Evolutionary conservation across 2,329 filamentous ascomycete genomes (phyloP).

Genomic region (Pseudogymnoascus sp.): DNA sequence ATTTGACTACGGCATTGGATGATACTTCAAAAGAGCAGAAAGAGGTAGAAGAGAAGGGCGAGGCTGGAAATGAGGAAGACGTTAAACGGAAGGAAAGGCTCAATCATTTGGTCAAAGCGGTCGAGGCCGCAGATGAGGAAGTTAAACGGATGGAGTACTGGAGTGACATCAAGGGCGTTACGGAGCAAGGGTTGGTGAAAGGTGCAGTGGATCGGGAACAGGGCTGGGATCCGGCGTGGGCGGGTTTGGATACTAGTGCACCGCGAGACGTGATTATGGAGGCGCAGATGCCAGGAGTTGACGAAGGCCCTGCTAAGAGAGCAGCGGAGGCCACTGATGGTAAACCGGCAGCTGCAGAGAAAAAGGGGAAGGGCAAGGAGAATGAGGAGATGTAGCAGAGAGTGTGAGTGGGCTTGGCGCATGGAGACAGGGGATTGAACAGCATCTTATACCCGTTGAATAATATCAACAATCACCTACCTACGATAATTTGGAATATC

Average conservation of each 20-base stretch:
- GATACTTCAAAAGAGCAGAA: conserved; percentile 43
- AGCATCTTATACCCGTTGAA: conserved; percentile 6
- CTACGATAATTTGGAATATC: background rate
- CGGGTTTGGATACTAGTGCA: conserved; percentile 25
- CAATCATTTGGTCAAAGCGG: conserved; percentile 64
- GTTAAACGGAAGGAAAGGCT: conserved; percentile 38
- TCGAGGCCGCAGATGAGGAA: conserved; percentile 71
- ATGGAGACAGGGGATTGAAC: background rate
- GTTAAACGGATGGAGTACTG: conserved; percentile 79
- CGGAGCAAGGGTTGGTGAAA: conserved; percentile 37
- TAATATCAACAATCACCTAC: background rate
- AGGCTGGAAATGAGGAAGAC: conserved; percentile 29
- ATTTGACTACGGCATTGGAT: conserved; percentile 60
- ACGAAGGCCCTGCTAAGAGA: conserved; percentile 7
- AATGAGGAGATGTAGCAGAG: background rate
- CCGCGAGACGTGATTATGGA: conserved; percentile 25
- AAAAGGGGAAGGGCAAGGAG: background rate
- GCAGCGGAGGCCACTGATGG: background rate
- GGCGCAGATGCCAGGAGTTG: conserved; percentile 16
- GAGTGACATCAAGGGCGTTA: conserved; percentile 71
- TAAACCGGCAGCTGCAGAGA: background rate
- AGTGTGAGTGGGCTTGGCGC: background rate
- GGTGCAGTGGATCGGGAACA: conserved; percentile 24
- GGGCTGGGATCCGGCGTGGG: conserved; percentile 26
- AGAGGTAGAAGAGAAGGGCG: conserved; percentile 21